phyloP scores from a whole-genome alignment of 345 rosid genomes.

The Conringia planisiliqua region DNA sequence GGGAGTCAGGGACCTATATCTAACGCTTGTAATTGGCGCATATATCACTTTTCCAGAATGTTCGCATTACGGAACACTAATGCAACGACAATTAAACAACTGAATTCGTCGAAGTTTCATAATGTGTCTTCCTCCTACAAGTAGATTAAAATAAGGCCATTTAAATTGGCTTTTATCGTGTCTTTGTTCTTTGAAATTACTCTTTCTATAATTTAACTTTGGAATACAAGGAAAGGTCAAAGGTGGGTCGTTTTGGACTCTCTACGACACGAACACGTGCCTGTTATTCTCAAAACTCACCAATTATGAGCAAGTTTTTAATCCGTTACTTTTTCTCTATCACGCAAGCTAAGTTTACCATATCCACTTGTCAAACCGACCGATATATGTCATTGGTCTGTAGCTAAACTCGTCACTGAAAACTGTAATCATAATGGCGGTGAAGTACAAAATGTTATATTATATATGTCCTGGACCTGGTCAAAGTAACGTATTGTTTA shows the following conservation, averaged over 20 bases:
- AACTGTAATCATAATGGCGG: not conserved
- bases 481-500: not conserved
- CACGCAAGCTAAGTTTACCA: slow-evolving; percentile 12
- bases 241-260: slow-evolving; percentile 3
- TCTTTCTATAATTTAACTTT: not conserved
- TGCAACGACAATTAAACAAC: slow-evolving; percentile 1
- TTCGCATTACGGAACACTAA: not conserved
- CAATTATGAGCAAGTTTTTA: slow-evolving; percentile 18
- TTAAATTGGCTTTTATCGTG: not conserved
- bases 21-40: not conserved
- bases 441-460: not conserved
- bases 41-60: not conserved
- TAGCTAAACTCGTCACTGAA: not conserved
- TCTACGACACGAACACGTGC: slow-evolving; percentile 23
- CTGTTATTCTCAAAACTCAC: slow-evolving; percentile 15
- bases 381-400: not conserved
- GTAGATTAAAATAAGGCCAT: not conserved
- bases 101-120: slow-evolving; percentile 7
- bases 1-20: not conserved
- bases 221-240: not conserved
- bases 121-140: not conserved
- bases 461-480: not conserved
- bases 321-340: slow-evolving; percentile 18
- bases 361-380: not conserved
- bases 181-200: not conserved